phyloP scores from a whole-genome alignment of 768 basidiomycete species.

The Crassisporium funariophilum region DNA sequence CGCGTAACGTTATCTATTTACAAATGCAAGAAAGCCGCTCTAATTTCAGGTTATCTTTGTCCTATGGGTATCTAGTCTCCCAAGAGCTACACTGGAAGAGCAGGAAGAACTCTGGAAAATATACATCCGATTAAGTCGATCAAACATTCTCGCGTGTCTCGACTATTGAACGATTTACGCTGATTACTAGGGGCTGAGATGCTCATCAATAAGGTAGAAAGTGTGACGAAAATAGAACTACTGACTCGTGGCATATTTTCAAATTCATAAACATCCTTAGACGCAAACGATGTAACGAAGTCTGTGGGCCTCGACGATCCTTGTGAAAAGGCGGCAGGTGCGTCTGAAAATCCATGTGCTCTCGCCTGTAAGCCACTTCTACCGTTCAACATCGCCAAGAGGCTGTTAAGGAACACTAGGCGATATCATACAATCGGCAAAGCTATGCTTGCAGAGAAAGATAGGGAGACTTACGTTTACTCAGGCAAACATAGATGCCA shows the following conservation, averaged over 20 bases:
- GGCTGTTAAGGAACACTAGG: conserved; percentile 34
- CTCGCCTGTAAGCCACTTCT: conserved; percentile 24
- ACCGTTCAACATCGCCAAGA: conserved; percentile 34
- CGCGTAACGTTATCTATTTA: too few species aligned
- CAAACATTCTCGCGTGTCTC: too few species aligned
- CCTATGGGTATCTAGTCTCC: too few species aligned
- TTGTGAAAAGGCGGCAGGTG: conserved; percentile 8
- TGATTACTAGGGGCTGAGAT: too few species aligned
- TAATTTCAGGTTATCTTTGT: too few species aligned
- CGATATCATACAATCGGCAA: not conserved
- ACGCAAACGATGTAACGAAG: conserved; percentile 8
- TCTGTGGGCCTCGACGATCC: conserved; percentile 11
- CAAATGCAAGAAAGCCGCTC: too few species aligned
- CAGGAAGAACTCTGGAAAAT: too few species aligned
- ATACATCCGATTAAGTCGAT: too few species aligned
- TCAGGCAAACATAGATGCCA: conserved; percentile 46
- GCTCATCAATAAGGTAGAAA: too few species aligned
- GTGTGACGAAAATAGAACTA: not conserved
- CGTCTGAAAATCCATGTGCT: conserved; percentile 14
- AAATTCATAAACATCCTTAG: not conserved
- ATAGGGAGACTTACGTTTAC: conserved; percentile 37
- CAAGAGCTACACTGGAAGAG: too few species aligned
- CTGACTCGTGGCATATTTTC: not conserved
- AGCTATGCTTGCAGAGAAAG: not conserved
- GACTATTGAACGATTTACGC: too few species aligned